phyloP scores from a whole-genome alignment of 2,329 filamentous ascomycete genomes.

The Xylariaceae sp. region DNA sequence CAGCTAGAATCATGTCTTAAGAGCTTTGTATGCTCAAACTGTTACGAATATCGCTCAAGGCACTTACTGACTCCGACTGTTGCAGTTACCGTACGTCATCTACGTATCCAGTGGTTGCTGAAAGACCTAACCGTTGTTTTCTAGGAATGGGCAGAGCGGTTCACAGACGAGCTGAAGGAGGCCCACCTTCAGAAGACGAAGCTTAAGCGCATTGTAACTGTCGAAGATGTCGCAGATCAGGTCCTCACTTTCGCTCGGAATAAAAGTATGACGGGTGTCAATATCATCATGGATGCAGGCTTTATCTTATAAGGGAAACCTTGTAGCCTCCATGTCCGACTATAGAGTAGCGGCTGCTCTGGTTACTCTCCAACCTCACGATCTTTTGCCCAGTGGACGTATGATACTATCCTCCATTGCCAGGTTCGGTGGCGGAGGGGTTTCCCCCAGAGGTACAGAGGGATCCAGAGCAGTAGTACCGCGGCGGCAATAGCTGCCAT shows the following conservation, averaged over 20 bases:
- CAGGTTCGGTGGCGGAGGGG: conserved; percentile 54
- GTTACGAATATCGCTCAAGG: background rate
- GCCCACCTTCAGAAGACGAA: conserved; percentile 60
- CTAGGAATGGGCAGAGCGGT: conserved; percentile 69
- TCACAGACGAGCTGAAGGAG: conserved; percentile 63
- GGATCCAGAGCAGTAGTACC: conserved; percentile 56
- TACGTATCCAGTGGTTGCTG: conserved; percentile 18
- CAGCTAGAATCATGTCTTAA: background rate
- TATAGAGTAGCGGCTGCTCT: background rate
- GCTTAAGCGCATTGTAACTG: conserved; percentile 64
- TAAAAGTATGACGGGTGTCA: conserved; percentile 58
- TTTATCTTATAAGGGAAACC: conserved; percentile 28
- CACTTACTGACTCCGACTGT: background rate
- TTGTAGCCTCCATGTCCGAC: background rate
- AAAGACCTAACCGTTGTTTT: background rate
- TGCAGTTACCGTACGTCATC: conserved; percentile 19
- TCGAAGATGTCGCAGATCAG: conserved; percentile 63
- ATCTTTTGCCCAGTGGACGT: conserved; percentile 58
- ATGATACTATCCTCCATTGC: conserved; percentile 55
- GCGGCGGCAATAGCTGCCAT: conserved; percentile 62
- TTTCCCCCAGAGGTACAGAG: conserved; percentile 60
- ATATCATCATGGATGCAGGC: conserved; percentile 58
- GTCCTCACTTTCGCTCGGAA: conserved; percentile 57
- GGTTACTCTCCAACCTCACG: conserved; percentile 61
- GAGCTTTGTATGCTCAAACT: background rate